Percentiles rank a stretch among this genome's conserved stretches.
These are phyloP conservation scores for Hypericum perforatum DNA, from an alignment of 345 rosid species.

Conservation along the genomic window DNA sequence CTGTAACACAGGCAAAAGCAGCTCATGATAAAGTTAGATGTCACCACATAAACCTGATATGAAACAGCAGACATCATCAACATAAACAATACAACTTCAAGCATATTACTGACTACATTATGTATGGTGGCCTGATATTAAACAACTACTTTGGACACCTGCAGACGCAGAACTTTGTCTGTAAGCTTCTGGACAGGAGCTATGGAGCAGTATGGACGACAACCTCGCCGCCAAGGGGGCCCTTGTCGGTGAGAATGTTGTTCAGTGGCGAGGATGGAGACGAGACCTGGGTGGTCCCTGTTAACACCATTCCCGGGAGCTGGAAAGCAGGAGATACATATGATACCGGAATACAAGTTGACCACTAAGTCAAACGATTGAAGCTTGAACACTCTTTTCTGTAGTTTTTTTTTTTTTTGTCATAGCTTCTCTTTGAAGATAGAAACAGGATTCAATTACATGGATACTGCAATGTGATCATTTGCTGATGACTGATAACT, in stretches of 20 bases:
- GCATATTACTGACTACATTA: no score
- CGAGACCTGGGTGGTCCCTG: conserved; percentile 55
- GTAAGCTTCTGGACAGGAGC: conserved; percentile 49
- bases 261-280: conserved; percentile 47
- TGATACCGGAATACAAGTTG: conserved; percentile 52
- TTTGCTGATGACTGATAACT: no score
- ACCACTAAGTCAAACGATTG: conserved; percentile 4
- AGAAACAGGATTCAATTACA: no score
- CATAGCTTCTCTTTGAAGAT: no score
- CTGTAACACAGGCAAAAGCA: no score
- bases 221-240: conserved; percentile 45
- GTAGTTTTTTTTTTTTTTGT: background rate
- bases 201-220: conserved; percentile 55
- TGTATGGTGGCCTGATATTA: no score
- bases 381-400: background rate
- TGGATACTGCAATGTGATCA: no score
- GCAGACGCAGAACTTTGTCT: conserved; percentile 41
- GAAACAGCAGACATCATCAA: no score
- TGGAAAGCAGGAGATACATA: conserved; percentile 61
- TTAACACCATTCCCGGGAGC: conserved; percentile 40
- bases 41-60: no score
- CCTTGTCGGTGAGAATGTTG: conserved; percentile 51
- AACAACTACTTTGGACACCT: background rate
- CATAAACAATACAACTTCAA: no score
- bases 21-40: no score